Evolutionary conservation across 345 rosid species (phyloP), one percentile per base, ranked within the genome.

Genomic region (Syzygium oleosum): DNA sequence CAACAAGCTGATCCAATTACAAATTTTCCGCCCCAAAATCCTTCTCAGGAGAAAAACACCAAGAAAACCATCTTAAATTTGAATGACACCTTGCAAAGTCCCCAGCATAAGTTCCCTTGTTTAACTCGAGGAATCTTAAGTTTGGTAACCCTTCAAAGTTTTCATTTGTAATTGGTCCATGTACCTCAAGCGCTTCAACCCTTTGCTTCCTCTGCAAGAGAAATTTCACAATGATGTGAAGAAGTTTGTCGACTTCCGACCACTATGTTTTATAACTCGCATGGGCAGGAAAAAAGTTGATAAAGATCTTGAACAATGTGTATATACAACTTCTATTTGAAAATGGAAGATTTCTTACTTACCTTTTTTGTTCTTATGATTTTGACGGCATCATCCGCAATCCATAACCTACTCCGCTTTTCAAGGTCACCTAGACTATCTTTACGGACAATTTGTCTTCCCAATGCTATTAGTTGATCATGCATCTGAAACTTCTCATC

Each of bases 371-470:
- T n/a, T n/a, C 2, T 0, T 1, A 61, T 61, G 73, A 61, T 61
- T 27, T 5, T 0, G 1, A 13, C 2, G 1, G 73, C 34, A 0
- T 61, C 73, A 0, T n/a, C 0, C 3, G 34, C 34, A 13, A 1
- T 3, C 73, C 73, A 61, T 8, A n/a, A n/a, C 34, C 73, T 61
- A 61, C 73, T 61, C 0, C 0, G 73, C 38, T n/a, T n/a, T 61
- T 0, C 1, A n/a, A 6, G 73, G 17, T n/a, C 2, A 13, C 3
- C 0, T 12, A 0, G 3, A 61, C 34, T n/a, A 0, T 27, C 29
- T 59, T 59, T 3, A 12, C 1, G 6, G 0, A 59, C 68, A 59
- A 59, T 12, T 11, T 59, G 7, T 16, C 31, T 59, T 59, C 68
- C 68, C 31, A 27, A 1, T 1, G 1, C 2, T n/a, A 4, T 59